Conservation (phyloP, 768 basidiomycete genomes). For the Tylopilus plumbeoviolaceoides region DNA sequence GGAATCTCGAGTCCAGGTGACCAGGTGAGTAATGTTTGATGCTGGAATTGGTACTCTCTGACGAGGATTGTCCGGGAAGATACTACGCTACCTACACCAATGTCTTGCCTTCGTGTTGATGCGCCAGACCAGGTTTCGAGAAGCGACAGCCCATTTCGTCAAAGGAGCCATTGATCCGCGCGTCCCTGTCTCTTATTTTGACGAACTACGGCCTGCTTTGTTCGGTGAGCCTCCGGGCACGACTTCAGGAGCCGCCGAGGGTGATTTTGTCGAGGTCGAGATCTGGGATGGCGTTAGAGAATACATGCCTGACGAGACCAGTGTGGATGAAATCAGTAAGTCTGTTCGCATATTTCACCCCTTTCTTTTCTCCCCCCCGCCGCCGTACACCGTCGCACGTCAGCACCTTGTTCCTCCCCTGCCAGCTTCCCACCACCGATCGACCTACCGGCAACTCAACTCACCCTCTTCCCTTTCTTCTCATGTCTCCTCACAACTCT, state of each 20-base stretch:
- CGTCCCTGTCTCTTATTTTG: constrained; percentile 74
- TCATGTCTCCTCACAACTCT: constrained; percentile 19
- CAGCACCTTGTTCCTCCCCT: constrained; percentile 5
- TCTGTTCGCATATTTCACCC: constrained; percentile 25
- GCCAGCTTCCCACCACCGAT: constrained; percentile 16
- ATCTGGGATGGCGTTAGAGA: constrained; percentile 74
- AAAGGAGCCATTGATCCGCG: constrained; percentile 83
- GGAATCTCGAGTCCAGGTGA: constrained; percentile 6
- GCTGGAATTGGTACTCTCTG: background rate
- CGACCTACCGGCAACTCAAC: constrained; percentile 23
- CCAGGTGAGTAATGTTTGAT: constrained; percentile 8
- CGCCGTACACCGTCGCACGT: constrained; percentile 20
- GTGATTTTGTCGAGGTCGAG: constrained; percentile 51
- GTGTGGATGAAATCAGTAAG: constrained; percentile 86
- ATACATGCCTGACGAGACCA: constrained; percentile 62
- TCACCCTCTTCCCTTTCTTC: constrained; percentile 27
- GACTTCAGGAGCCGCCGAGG: background rate
- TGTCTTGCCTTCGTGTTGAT: constrained; percentile 79
- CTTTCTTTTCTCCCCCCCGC: constrained; percentile 19
- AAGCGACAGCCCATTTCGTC: constrained; percentile 75
- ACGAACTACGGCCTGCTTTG: constrained; percentile 65
- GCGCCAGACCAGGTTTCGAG: constrained; percentile 75
- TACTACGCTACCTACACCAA: constrained; percentile 76
- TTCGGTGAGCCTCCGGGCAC: constrained; percentile 31
- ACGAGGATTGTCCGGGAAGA: constrained; percentile 45